A percentile compares a stretch with the other conserved stretches of the same genome.
These are phyloP conservation scores for Globisporangium iwayamae DNA, from an alignment of 352 stramenopile genomes.

Conservation along the genomic window DNA sequence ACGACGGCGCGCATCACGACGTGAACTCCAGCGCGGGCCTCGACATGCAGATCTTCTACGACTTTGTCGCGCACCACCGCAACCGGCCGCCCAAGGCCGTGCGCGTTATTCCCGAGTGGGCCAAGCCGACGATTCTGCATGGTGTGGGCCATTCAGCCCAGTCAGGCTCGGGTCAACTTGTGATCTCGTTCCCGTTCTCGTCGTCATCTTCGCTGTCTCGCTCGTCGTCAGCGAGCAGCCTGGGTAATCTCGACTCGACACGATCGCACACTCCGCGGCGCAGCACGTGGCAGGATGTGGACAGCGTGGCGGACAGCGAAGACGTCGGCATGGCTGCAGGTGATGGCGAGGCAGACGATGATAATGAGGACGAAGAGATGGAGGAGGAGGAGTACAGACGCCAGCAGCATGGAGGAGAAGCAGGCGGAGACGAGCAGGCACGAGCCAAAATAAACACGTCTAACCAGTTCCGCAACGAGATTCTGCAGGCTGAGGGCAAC, in stretches of 20 bases:
- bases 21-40: constrained; percentile 45
- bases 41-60: constrained; percentile 84
- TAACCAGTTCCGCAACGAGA: constrained; percentile 64
- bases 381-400: background rate
- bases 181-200: constrained; percentile 9
- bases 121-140: constrained; percentile 32
- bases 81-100: constrained; percentile 57
- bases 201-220: constrained; percentile 10
- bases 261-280: constrained; percentile 8
- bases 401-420: background rate
- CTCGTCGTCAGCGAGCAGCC: constrained; percentile 17
- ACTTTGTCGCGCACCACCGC: constrained; percentile 65
- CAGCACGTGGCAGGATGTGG: constrained; percentile 45
- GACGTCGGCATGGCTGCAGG: constrained; percentile 32
- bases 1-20: constrained; percentile 62
- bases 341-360: constrained; percentile 26
- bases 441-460: constrained; percentile 19
- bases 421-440: constrained; percentile 7
- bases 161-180: background rate
- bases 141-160: constrained; percentile 7
- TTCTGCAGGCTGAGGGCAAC: constrained; percentile 69
- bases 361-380: constrained; percentile 15
- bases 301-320: constrained; percentile 62
- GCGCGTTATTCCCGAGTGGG: constrained; percentile 58
- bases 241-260: constrained; percentile 14